Evolutionary conservation across 1,284 basidiomycete genomes (phyloP).

Genomic region (Rugosomyces carneus): DNA sequence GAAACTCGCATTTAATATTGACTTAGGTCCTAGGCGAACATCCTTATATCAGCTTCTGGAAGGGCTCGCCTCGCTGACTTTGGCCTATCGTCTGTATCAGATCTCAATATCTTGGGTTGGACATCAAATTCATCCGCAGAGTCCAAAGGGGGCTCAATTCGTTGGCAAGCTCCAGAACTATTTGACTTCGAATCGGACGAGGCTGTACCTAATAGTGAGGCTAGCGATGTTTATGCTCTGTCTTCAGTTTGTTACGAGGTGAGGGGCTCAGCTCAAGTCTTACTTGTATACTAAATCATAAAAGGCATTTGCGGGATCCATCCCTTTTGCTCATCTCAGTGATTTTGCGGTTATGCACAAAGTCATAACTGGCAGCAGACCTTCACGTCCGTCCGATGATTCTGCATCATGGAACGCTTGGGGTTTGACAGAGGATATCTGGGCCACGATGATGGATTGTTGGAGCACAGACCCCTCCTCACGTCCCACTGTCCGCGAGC

Average conservation of each 20-base stretch:
- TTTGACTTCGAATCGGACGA: not conserved
- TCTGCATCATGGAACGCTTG: not conserved
- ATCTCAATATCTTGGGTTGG: not conserved
- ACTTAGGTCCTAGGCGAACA: too few relatives aligned
- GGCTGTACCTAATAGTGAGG: not conserved
- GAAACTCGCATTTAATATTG: too few relatives aligned
- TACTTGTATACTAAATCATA: not conserved
- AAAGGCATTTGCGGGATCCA: not conserved
- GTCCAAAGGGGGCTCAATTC: not conserved
- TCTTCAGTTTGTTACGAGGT: not conserved
- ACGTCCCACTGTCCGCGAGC: too few relatives aligned
- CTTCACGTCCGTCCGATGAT: not conserved
- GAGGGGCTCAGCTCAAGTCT: not conserved
- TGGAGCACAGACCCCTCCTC: too few relatives aligned
- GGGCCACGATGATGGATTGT: too few relatives aligned
- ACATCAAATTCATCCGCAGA: not conserved
- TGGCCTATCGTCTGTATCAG: not conserved
- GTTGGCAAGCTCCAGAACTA: not conserved
- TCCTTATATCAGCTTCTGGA: not conserved
- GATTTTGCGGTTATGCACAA: not conserved
- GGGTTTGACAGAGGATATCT: not conserved
- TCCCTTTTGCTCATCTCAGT: not conserved
- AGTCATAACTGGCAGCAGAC: not conserved
- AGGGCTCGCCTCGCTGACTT: not conserved
- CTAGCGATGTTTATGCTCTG: not conserved